Evolutionary conservation across 2,329 filamentous ascomycete species (phyloP).

Genomic region (Pleomassaria siparia): DNA sequence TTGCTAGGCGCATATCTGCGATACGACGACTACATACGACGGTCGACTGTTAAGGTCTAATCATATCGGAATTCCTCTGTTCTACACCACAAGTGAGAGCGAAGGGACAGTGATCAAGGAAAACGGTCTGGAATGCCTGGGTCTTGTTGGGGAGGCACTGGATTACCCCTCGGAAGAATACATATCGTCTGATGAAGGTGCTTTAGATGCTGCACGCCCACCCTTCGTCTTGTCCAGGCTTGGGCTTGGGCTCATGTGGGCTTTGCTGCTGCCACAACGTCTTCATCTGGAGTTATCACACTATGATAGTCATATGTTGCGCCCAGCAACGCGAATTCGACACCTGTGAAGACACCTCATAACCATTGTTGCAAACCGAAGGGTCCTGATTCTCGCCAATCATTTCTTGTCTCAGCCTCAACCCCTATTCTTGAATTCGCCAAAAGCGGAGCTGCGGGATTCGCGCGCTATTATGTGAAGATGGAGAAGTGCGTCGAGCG

Average conservation of each 20-base stretch:
- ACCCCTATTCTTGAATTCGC: not conserved
- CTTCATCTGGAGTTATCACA: no score
- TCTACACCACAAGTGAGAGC: no score
- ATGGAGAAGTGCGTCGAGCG: slow-evolving; percentile 6
- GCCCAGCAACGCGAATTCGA: not conserved
- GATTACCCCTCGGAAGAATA: no score
- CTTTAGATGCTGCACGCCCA: no score
- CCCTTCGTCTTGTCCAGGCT: no score
- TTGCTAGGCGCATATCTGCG: slow-evolving; percentile 49
- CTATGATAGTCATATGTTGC: no score
- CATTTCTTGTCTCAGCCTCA: not conserved
- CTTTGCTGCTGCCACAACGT: no score
- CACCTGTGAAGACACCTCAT: not conserved
- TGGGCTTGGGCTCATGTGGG: no score
- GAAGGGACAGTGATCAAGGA: no score
- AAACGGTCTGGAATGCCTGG: no score
- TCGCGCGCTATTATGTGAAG: not conserved
- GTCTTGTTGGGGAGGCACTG: no score
- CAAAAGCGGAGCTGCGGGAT: not conserved
- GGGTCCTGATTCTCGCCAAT: not conserved
- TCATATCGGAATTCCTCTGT: not conserved
- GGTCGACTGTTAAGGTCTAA: slow-evolving; percentile 11
- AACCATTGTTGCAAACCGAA: not conserved
- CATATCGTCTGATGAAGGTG: no score
- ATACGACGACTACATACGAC: slow-evolving; percentile 37